A percentile compares a stretch with the other conserved stretches of the same genome.
Conservation (phyloP, 2,329 filamentous ascomycete genomes). For the Stachybotrys echinatus region DNA sequence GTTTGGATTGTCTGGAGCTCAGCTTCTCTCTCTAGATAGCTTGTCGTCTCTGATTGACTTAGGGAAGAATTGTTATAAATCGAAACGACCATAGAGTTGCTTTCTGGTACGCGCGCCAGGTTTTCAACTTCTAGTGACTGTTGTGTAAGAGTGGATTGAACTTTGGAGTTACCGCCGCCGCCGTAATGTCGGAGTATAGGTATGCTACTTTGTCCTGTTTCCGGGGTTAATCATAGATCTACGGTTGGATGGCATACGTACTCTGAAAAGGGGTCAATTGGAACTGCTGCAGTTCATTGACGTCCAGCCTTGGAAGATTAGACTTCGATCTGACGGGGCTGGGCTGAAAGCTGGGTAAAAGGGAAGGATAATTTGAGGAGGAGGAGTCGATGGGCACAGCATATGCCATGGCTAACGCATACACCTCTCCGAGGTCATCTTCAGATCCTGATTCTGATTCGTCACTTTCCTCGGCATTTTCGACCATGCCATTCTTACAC, state of each 20-base stretch:
- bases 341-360: slow-evolving; percentile 24
- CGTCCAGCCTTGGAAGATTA: slow-evolving; percentile 20
- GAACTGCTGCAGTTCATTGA: slow-evolving; percentile 26
- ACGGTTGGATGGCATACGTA: slow-evolving; percentile 9
- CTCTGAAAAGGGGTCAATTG: slow-evolving; percentile 28
- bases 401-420: slow-evolving; percentile 7
- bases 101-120: background rate
- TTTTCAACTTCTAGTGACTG: background rate
- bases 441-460: background rate
- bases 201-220: background rate
- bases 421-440: slow-evolving; percentile 6
- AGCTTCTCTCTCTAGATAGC: slow-evolving; percentile 29
- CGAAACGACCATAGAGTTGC: background rate
- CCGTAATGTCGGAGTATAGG: background rate
- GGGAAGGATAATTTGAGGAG: slow-evolving; percentile 29
- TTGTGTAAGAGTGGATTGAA: background rate
- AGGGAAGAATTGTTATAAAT: slow-evolving; percentile 7
- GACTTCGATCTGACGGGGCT: slow-evolving; percentile 21
- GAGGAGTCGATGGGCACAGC: slow-evolving; percentile 14
- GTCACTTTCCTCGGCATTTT: background rate
- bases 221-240: background rate
- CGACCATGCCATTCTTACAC: background rate
- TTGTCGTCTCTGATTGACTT: slow-evolving; percentile 28
- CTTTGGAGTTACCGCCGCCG: background rate
- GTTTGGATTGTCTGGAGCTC: slow-evolving; percentile 33